Base-by-base conservation (phyloP, 768 basidiomycete genomes). In the Suillus subalutaceus region DNA sequence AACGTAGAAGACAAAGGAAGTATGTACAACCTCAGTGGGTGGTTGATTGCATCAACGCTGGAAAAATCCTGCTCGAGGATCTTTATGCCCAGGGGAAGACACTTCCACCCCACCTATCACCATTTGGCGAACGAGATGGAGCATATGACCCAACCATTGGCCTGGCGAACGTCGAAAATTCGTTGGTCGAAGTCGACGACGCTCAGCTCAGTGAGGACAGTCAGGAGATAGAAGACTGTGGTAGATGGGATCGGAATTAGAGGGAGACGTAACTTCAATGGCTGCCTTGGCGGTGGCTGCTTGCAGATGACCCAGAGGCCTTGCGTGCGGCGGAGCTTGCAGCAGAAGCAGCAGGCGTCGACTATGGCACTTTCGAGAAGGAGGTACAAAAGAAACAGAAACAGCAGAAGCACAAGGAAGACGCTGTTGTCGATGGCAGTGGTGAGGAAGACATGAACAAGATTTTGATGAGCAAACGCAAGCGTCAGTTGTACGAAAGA, bases 11-110 rank as follows among this genome's bases (percentile, higher is more conserved):
- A 53, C 86, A 87, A 75, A 85, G 95, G 72, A 94, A 93, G 74
- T 94, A 92, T 76, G 85, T 99, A 20, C 97, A 99, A 77, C 97
- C 97, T 13, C 97, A 99, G 77, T 99, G 97, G 97, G 86, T 97
- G 40, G 93, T 94, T 43, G 97, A 99, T 76, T 97, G 93, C 76
- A 89, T 97, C 75, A 99, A 99, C 75, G 85, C 88, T 9, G 89
- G 90, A 12, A 92, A 86, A 75, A 85, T 97, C 66, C 83, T 98
- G 37, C 84, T 94, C 1, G 93, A 96, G 71, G 96, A 92, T 67
- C 83, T 85, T 35, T 99, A 99, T 74, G 84, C 82, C 30, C 96
- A 95, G 73, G 97, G 96, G 3, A 86, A 87, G 69, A 85, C 86
- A 2, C 86, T 98, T 40, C 97, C 97, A 3, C 96, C 97, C 35